phyloP scores from a whole-genome alignment of 257 asterid species.

The Solanum bulbocastanum region DNA sequence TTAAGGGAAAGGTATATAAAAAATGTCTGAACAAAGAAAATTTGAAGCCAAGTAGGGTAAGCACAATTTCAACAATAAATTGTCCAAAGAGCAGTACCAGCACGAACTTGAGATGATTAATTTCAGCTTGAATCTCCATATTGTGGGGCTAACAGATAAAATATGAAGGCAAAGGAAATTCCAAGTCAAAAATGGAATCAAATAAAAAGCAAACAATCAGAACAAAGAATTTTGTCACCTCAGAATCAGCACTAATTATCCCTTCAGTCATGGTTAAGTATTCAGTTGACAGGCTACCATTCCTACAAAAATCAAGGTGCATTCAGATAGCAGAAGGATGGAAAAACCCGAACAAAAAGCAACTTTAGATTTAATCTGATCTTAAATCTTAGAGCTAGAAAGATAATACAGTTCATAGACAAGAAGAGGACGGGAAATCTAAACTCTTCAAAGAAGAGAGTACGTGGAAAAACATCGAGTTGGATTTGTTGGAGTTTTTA shows the following conservation, averaged over 20 bases:
- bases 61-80: background rate
- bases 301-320: conserved; percentile 19
- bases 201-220: background rate
- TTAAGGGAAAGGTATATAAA: background rate
- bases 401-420: background rate
- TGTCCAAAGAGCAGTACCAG: conserved; percentile 47
- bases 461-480: background rate
- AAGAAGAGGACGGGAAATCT: background rate
- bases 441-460: background rate
- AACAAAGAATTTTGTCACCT: conserved; percentile 30
- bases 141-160: conserved; percentile 23
- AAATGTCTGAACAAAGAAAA: background rate
- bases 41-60: background rate
- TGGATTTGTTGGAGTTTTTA: background rate
- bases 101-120: conserved; percentile 47
- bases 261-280: conserved; percentile 6
- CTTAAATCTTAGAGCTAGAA: background rate
- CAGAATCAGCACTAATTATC: conserved; percentile 23
- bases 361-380: background rate
- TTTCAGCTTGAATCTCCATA: conserved; percentile 40
- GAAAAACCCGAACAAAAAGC: background rate
- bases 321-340: conserved; percentile 4
- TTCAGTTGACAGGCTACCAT: conserved; percentile 22
- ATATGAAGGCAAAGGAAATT: conserved; percentile 5
- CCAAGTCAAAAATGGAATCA: conserved; percentile 1